Base-by-base conservation (phyloP, 2,329 filamentous ascomycete species). In the Lachnellula cervina region DNA sequence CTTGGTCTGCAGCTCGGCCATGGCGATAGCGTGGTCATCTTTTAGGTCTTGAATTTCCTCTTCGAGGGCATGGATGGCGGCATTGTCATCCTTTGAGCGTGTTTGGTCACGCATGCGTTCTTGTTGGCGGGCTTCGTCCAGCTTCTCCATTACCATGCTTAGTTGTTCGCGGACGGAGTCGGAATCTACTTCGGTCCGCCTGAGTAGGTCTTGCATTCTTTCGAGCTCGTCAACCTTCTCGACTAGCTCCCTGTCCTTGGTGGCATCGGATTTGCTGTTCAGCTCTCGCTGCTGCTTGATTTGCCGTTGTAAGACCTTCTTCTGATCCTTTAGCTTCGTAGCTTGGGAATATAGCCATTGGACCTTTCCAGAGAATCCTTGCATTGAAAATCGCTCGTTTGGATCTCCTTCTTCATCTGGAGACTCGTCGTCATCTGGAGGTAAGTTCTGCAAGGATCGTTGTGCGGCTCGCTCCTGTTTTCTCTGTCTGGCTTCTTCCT, bases 201-300 rank as follows among this genome's bases (percentile, higher is more conserved):
- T 67, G 5, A 71, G 64, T 21, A 74, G 64, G 11, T 55, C 63
- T 32, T 72, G 66, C 5, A 71, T 64, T 16, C 70, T 72, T 37
- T 82, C 76, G 6, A 88, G 68, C 62, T 86, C 80, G 16, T 80
- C 77, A 52, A 78, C 75, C 64, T 82, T 84, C 48, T 76, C 70
- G 23, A 79, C 75, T n/a, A 89, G 70, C 59, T 88, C 81, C 42
- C 80, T 79, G 63, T 88, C 86, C 66, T 86, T 83, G 58, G 86
- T 80, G 19, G 82, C 78, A 62, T 96, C 90, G 1, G 90, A 91
- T 68, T 92, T 92, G 74, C 80, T 91, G 73, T 96, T 96, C 55
- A 97, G 80, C 68, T 96, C 90, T 56, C 92, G 88, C 73, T 97
- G 93, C 70, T 97, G 92, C 74, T 96, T 93, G 66, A 97, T 93